Evolutionary conservation across 176 grass and related monocot species (phyloP).

Genomic region (Oryza officinalis): DNA sequence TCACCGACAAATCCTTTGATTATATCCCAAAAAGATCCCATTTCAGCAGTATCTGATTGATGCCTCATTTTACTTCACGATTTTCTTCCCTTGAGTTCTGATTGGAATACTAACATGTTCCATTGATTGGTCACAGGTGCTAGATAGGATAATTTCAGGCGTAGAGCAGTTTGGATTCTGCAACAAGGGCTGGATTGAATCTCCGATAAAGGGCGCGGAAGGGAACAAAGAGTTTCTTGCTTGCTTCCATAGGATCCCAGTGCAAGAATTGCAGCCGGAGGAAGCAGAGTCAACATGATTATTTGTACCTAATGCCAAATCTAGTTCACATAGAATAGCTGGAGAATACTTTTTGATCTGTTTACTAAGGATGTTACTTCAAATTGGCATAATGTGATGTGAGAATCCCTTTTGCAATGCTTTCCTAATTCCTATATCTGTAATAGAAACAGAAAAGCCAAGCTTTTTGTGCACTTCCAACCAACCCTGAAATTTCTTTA

Average conservation of each 20-base stretch:
- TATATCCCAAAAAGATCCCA: neutral
- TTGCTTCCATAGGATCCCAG: constrained; percentile 42
- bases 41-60: neutral
- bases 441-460: neutral
- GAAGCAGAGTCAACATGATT: constrained; percentile 21
- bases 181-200: constrained; percentile 83
- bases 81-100: neutral
- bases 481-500: neutral
- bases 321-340: neutral
- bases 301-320: neutral
- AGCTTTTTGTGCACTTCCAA: neutral
- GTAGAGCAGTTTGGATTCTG: constrained; percentile 83
- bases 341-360: neutral
- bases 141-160: constrained; percentile 87
- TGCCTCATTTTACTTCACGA: neutral
- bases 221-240: constrained; percentile 89
- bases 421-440: neutral
- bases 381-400: neutral
- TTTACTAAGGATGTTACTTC: neutral
- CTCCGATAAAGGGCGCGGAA: constrained; percentile 84
- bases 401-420: neutral
- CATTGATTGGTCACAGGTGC: constrained; percentile 50
- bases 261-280: neutral
- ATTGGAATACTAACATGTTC: neutral
- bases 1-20: neutral